Evolutionary conservation across 106 monocot genomes (phyloP).

Genomic region (Platanthera guangdongensis): DNA sequence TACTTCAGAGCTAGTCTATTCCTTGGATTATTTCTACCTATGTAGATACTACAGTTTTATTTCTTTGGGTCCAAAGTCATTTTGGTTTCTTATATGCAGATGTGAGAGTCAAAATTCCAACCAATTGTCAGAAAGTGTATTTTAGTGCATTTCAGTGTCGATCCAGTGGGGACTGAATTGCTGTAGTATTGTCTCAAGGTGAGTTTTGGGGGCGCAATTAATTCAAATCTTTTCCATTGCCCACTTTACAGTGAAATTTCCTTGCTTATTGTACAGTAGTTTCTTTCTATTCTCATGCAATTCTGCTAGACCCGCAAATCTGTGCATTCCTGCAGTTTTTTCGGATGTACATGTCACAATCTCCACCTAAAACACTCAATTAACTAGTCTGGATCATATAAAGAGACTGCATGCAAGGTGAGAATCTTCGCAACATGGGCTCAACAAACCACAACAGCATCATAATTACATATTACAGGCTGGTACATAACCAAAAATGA

Average conservation of each 20-base stretch:
- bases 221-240: background rate
- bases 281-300: background rate
- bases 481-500: too few species aligned
- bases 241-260: background rate
- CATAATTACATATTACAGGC: too few species aligned
- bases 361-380: too few species aligned
- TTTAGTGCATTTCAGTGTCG: constrained; percentile 52
- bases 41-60: background rate
- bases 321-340: background rate
- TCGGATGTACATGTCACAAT: too few species aligned
- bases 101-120: constrained; percentile 54
- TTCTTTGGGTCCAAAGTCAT: too few species aligned
- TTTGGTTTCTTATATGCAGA: constrained; percentile 31
- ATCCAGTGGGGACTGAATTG: constrained; percentile 77
- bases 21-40: background rate
- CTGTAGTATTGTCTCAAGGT: constrained; percentile 28
- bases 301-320: background rate
- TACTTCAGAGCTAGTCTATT: background rate
- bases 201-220: background rate
- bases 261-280: background rate
- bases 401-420: too few species aligned
- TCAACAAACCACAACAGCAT: too few species aligned
- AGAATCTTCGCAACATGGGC: too few species aligned
- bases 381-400: too few species aligned
- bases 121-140: constrained; percentile 46